phyloP scores from a whole-genome alignment of 2,329 filamentous ascomycete genomes.

The Gremmenia infestans region DNA sequence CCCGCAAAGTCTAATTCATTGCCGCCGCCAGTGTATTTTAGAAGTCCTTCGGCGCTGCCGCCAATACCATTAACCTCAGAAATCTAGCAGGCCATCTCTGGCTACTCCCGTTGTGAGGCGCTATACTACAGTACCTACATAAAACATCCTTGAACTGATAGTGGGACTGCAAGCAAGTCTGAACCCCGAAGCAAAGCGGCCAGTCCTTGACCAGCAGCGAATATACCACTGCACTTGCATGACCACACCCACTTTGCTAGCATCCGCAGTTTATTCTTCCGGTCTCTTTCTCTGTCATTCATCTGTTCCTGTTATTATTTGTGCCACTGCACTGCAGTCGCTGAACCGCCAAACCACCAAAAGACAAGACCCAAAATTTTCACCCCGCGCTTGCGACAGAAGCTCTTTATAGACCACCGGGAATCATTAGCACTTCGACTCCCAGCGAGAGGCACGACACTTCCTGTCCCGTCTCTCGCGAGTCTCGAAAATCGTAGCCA shows the following conservation, averaged over 20 bases:
- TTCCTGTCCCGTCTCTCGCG: conserved; percentile 1
- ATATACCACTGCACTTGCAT: background rate
- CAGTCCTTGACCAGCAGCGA: background rate
- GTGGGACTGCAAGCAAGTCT: background rate
- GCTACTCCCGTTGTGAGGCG: background rate
- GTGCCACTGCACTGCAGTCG: background rate
- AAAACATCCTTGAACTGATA: background rate
- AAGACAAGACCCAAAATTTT: background rate
- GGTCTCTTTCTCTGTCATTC: background rate
- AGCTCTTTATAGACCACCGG: background rate
- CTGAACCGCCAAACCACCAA: background rate
- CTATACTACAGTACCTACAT: background rate
- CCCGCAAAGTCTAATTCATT: background rate
- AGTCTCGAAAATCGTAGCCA: conserved; percentile 27
- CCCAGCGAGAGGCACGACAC: background rate
- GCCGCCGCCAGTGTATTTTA: background rate
- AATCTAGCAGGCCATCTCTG: background rate
- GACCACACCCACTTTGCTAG: background rate
- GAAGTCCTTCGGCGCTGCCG: background rate
- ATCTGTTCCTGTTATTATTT: background rate
- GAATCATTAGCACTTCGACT: background rate
- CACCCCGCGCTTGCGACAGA: background rate
- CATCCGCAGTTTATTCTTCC: background rate
- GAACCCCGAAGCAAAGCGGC: background rate
- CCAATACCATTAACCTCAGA: background rate